Percentiles rank a stretch among this genome's conserved stretches.
Conservation (phyloP, 2,329 filamentous ascomycete species). For the Ophidiomyces ophidiicola region DNA sequence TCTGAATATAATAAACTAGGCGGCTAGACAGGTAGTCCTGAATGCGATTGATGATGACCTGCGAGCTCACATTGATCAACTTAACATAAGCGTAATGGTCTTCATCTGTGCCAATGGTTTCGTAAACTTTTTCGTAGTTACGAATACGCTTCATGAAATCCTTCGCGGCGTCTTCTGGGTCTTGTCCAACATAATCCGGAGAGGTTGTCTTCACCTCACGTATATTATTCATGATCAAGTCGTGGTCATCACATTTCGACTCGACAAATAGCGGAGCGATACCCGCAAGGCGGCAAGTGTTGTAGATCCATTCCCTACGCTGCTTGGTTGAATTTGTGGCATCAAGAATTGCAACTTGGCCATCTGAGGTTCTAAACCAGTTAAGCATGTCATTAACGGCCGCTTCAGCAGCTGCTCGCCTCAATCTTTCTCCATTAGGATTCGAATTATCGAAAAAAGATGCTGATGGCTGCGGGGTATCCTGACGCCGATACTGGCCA, state of each 20-base stretch:
- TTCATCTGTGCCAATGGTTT: conserved; percentile 85
- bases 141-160: conserved; percentile 91
- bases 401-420: conserved; percentile 77
- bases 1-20: conserved; percentile 97
- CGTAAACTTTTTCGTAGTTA: conserved; percentile 95
- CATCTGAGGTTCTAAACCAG: conserved; percentile 69
- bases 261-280: conserved; percentile 93
- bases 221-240: conserved; percentile 96
- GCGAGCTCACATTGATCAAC: conserved; percentile 88
- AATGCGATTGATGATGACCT: conserved; percentile 96
- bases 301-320: conserved; percentile 79
- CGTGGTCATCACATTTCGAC: conserved; percentile 91
- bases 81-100: conserved; percentile 86
- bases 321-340: conserved; percentile 92
- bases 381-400: conserved; percentile 86
- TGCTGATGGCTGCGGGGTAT: conserved; percentile 78
- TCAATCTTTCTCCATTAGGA: conserved; percentile 75
- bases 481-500: conserved; percentile 81
- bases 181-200: conserved; percentile 86
- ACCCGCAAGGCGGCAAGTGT: conserved; percentile 60
- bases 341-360: conserved; percentile 85
- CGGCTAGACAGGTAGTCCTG: conserved; percentile 93
- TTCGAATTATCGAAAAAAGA: conserved; percentile 94
- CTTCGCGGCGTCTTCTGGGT: conserved; percentile 77
- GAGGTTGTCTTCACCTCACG: conserved; percentile 94